Base-by-base conservation (phyloP, 352 stramenopile species). In the Phytophthora capsici region DNA sequence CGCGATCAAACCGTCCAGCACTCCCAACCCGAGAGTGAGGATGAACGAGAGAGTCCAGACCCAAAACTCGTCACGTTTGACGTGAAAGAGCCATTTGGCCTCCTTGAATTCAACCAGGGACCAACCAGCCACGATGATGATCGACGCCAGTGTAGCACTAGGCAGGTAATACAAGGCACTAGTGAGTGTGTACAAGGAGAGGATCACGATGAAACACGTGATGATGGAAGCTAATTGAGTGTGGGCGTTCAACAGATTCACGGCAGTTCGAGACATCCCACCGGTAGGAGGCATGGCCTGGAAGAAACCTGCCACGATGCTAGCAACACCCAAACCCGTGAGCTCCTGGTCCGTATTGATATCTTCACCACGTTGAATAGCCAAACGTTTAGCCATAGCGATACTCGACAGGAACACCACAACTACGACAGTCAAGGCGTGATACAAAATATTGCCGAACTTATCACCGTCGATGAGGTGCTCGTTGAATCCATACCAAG, bases 111-210 rank as follows among this genome's bases (percentile, higher is more conserved):
- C 90, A 6, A 98, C 63, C 13, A 98, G 72, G 37, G 85, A 85
- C 40, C 86, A 82, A 19, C 96, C 89, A 1, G 84, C 89, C 5
- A 93, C 89, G 66, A 98, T 91, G 20, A 98, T 94, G 52, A 98
- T 95, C 3, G 85, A 71, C 6, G 83, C 84, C 6, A 97, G 57
- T 13, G 78, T 89, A 1, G 80, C 69, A 37, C 84, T 86, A 19
- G 91, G 90, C 41, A 98, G 66, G 46, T 93, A 86, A 67, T 91
- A 88, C 64, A 98, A 86, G 17, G 90, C 61, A 12, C 79, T 51
- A 1, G 91, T 97, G 59, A 97, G 75, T 6, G 86, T 84, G 46
- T 96, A 73, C 2, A 98, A 52, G 16, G 83, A 80, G 16, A 98
- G 30, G 30, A 89, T 75, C 32, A 98, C 78, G 47, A 98, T 71